Evolutionary conservation across 495 filamentous ascomycete genomes (phyloP), one percentile per base, ranked within the genome.

Genomic region (Xylaria grammica): DNA sequence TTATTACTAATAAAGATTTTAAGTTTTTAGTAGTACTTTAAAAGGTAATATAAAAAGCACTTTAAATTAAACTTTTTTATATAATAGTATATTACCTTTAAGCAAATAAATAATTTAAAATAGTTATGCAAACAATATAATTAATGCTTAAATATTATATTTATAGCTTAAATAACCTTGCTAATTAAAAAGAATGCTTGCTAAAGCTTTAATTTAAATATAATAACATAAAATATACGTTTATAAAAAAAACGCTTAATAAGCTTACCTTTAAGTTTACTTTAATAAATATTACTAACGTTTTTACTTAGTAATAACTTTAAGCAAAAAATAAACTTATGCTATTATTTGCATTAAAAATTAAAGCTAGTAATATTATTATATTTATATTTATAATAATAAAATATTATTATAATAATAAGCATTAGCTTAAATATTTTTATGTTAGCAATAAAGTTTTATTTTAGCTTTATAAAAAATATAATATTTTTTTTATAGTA

Each of bases 71-170:
- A 40, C 38, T 34, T 42, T 42, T 42, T 11, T 32, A 57, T 34
- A 38, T 57, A 42, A 34, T 57, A 57, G 10, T 40, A 40, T 57
- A 32, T 34, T 40, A 32, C 30, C 26, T 40, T 5, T 40, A 34
- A 57, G 11, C 8, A 57, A 32, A 38, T 40, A 13, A 15, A 9
- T 57, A 57, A 57, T 57, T 57, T 30, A 57, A 57, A 24, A 57
- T 57, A 34, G 19, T 24, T 30, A 40, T 57, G 5, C 38, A 34
- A 38, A 30, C 38, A 9, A 10, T 42, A 9, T 42, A 42, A 42
- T 42, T 42, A 9, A 17, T 20, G 42, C 24, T 57, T 19, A 10
- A n/a, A 60, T 27, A n/a, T 22, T 30, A 48, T 19, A 60, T 42
- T 42, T 42, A 42, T 42, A 9, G 3, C 17, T 42, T 42, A 42